These are phyloP conservation scores for button mushroom (Agaricus bisporus) DNA, from an alignment of 768 basidiomycete genomes.

Conservation along the genomic window DNA sequence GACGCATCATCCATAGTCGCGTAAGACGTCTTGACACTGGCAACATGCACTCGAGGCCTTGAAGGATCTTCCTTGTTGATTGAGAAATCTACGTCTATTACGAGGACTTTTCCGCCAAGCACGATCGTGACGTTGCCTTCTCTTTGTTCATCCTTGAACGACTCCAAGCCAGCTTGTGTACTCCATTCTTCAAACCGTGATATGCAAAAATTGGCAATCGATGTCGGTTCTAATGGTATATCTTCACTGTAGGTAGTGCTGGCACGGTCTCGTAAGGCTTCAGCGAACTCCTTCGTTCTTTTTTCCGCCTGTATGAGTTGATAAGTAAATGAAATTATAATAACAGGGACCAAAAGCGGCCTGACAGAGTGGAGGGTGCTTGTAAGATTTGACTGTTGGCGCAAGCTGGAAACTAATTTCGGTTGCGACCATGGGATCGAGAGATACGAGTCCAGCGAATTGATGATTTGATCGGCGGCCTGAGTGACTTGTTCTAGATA, in stretches of 20 bases:
- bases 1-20: constrained; percentile 44
- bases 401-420: constrained; percentile 62
- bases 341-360: constrained; percentile 10
- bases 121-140: constrained; percentile 49
- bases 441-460: constrained; percentile 46
- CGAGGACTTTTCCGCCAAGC: constrained; percentile 75
- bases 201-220: constrained; percentile 52
- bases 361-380: constrained; percentile 50
- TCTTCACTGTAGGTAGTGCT: constrained; percentile 56
- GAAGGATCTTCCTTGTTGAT: constrained; percentile 32
- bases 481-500: constrained; percentile 36
- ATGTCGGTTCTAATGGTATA: constrained; percentile 43
- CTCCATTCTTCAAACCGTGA: constrained; percentile 58
- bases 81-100: constrained; percentile 67
- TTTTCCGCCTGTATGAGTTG: constrained; percentile 41
- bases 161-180: constrained; percentile 62
- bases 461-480: constrained; percentile 43
- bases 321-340: constrained; percentile 11
- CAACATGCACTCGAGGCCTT: constrained; percentile 36
- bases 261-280: constrained; percentile 38
- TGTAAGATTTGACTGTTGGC: constrained; percentile 52
- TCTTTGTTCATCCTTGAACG: constrained; percentile 57
- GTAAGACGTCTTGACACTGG: constrained; percentile 68
- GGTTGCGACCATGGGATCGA: constrained; percentile 50
- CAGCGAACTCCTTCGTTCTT: constrained; percentile 42